A percentile compares a stretch with the other conserved stretches of the same genome.
Conservation (phyloP, 2,329 filamentous ascomycete genomes). For the Neocatenulostroma microsporum region DNA sequence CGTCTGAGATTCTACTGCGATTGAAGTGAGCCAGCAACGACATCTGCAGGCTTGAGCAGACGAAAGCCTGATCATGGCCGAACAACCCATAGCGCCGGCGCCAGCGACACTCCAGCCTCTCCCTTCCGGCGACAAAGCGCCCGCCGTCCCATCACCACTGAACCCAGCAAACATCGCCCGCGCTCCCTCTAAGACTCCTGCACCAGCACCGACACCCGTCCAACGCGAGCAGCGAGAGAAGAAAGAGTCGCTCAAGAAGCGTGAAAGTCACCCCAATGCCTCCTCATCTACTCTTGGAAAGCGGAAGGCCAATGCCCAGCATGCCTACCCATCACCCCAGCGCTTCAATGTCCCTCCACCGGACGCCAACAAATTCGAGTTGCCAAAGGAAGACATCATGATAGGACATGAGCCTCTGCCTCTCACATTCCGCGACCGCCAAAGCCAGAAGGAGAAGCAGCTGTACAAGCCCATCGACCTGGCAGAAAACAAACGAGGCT, state of each 20-base stretch:
- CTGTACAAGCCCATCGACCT: conserved; percentile 44
- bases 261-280: conserved; percentile 37
- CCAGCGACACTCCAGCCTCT: background rate
- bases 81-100: background rate
- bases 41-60: conserved; percentile 6
- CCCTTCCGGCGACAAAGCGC: conserved; percentile 44
- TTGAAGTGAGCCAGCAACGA: no score
- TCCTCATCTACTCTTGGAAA: conserved; percentile 30
- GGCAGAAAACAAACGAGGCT: conserved; percentile 61
- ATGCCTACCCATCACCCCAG: conserved; percentile 39
- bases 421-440: conserved; percentile 36
- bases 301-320: conserved; percentile 29
- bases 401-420: conserved; percentile 40
- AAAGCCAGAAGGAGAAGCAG: conserved; percentile 34
- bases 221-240: conserved; percentile 46
- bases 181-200: conserved; percentile 25
- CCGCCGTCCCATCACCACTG: conserved; percentile 64
- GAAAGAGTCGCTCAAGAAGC: conserved; percentile 45
- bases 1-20: no score
- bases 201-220: conserved; percentile 35
- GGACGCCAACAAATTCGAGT: conserved; percentile 41
- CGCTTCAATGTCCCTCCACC: conserved; percentile 45
- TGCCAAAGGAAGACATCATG: conserved; percentile 42
- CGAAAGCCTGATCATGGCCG: conserved; percentile 5
- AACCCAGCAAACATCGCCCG: conserved; percentile 52